A percentile compares a stretch with the other conserved stretches of the same genome.
phyloP scores from a whole-genome alignment of 2,329 filamentous ascomycete genomes.

The Penicillium occitanis region DNA sequence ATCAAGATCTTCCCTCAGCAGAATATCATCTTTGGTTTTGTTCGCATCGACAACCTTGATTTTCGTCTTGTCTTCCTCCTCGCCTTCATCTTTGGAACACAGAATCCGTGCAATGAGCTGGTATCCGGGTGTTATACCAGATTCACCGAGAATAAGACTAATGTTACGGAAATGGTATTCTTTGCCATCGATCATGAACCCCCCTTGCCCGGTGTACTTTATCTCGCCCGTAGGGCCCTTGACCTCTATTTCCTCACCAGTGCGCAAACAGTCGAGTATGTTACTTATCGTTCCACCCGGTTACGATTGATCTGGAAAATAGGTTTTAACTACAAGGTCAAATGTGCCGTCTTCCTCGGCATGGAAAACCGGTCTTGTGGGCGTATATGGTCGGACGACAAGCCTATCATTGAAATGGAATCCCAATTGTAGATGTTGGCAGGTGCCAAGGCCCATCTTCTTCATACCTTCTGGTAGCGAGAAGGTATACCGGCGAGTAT shows the following conservation, averaged over 20 bases:
- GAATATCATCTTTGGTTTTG: constrained; percentile 49
- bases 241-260: constrained; percentile 53
- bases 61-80: constrained; percentile 36
- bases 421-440: constrained; percentile 55
- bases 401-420: constrained; percentile 55
- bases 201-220: constrained; percentile 48
- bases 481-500: constrained; percentile 52
- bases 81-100: constrained; percentile 21
- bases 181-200: constrained; percentile 48
- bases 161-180: constrained; percentile 46
- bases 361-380: constrained; percentile 47
- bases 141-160: constrained; percentile 52
- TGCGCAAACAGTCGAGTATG: constrained; percentile 52
- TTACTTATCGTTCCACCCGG: constrained; percentile 57
- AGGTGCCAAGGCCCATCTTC: constrained; percentile 51
- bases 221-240: constrained; percentile 55
- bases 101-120: constrained; percentile 50
- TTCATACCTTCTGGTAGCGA: constrained; percentile 41
- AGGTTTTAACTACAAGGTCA: constrained; percentile 54
- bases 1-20: constrained; percentile 47
- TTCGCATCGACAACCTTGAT: constrained; percentile 52
- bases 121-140: constrained; percentile 55
- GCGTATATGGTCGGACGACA: constrained; percentile 54
- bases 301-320: constrained; percentile 49
- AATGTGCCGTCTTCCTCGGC: constrained; percentile 48